A percentile compares a stretch with the other conserved stretches of the same genome.
These are phyloP conservation scores for Primulina huaijiensis DNA, from an alignment of 257 asterid genomes.

Conservation along the genomic window DNA sequence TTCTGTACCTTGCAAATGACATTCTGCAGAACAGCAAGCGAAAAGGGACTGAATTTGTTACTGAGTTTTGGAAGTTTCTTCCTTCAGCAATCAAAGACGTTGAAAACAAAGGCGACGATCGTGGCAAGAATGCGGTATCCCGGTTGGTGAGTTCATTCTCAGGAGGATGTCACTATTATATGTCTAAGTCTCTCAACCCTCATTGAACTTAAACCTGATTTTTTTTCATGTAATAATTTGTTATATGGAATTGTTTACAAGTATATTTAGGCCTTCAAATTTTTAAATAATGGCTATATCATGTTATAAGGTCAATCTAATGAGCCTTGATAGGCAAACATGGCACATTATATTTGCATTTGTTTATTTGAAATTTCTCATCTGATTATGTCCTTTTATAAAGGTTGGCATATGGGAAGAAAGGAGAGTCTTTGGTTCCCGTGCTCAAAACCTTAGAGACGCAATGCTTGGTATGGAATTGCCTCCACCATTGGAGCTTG, in stretches of 20 bases:
- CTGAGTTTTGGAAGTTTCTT: conserved; percentile 91
- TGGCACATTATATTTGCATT: conserved; percentile 14
- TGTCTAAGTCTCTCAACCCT: neutral
- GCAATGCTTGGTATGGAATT: conserved; percentile 73
- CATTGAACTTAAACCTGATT: neutral
- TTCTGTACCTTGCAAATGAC: conserved; percentile 89
- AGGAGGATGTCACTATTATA: neutral
- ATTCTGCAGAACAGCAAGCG: conserved; percentile 92
- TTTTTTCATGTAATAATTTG: neutral
- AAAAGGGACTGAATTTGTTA: conserved; percentile 85
- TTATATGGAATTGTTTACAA: conserved; percentile 6
- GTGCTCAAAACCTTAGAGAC: conserved; percentile 60
- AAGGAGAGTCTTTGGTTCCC: conserved; percentile 86
- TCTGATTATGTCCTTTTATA: conserved; percentile 17
- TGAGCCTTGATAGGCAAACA: conserved; percentile 20
- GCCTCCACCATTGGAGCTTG: conserved; percentile 70
- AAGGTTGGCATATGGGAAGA: conserved; percentile 93
- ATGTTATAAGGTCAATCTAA: neutral
- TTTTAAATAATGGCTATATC: conserved; percentile 6
- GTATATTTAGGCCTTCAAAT: neutral
- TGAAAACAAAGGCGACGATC: conserved; percentile 62
- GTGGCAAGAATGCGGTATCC: conserved; percentile 58
- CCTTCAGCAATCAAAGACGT: conserved; percentile 82
- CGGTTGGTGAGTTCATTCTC: conserved; percentile 70
- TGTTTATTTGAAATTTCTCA: conserved; percentile 20